Percentiles rank a stretch among this genome's conserved stretches.
Evolutionary conservation across 2,329 filamentous ascomycete genomes (phyloP).

Genomic region (Elsinoe australis): DNA sequence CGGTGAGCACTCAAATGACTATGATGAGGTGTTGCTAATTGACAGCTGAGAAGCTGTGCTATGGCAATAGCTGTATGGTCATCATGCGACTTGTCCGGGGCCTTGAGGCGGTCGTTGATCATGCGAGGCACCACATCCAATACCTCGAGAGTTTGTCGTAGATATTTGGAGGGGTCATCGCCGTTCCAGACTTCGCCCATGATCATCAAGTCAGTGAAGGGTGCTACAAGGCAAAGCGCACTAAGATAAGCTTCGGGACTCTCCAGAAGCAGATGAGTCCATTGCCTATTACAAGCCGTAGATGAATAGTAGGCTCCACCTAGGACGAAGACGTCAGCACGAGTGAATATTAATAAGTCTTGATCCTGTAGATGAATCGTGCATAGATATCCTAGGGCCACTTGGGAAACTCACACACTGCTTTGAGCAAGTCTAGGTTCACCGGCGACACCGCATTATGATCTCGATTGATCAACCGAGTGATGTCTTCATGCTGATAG

Average conservation of each 20-base stretch:
- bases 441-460: background rate
- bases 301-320: background rate
- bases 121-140: background rate
- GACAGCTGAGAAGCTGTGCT: background rate
- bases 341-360: background rate
- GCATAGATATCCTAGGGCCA: too few relatives aligned
- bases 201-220: background rate
- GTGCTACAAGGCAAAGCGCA: background rate
- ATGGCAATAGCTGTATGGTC: background rate
- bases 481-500: background rate
- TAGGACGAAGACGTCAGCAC: too few relatives aligned
- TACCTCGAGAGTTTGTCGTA: background rate
- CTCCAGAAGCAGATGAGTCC: background rate
- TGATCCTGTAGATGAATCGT: too few relatives aligned
- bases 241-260: background rate
- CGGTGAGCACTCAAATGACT: background rate
- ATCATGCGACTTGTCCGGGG: background rate
- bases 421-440: background rate
- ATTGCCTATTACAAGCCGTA: background rate
- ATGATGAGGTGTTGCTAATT: background rate
- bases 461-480: background rate
- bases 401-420: background rate
- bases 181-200: background rate
- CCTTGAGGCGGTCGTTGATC: background rate
- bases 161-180: background rate